Evolutionary conservation across 768 basidiomycete species (phyloP).

Genomic region (Boletus sp.): DNA sequence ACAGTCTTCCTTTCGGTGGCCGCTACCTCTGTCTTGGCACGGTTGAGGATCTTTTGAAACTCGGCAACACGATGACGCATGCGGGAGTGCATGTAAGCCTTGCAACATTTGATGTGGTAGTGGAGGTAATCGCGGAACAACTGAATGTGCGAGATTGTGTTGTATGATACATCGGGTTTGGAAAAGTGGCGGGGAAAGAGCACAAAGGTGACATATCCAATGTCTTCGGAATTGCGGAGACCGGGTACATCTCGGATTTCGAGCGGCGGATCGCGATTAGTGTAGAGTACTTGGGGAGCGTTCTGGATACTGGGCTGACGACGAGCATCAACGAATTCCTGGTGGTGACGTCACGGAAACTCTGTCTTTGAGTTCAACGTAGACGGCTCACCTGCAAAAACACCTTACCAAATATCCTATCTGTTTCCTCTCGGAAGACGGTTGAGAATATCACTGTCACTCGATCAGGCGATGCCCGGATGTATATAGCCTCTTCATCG

Average conservation of each 20-base stretch:
- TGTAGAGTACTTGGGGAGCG: slow-evolving; percentile 95
- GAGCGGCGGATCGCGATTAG: slow-evolving; percentile 92
- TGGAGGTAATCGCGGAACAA: slow-evolving; percentile 98
- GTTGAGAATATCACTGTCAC: slow-evolving; percentile 98
- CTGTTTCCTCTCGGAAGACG: slow-evolving; percentile 95
- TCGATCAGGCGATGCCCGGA: slow-evolving; percentile 90
- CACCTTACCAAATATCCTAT: slow-evolving; percentile 95
- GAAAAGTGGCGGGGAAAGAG: slow-evolving; percentile 95
- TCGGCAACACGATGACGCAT: slow-evolving; percentile 93
- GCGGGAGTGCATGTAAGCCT: slow-evolving; percentile 98
- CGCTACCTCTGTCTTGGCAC: slow-evolving; percentile 90
- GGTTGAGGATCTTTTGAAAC: slow-evolving; percentile 93
- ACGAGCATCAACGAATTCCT: slow-evolving; percentile 99
- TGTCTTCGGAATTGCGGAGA: slow-evolving; percentile 79
- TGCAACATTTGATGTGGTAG: slow-evolving; percentile 98
- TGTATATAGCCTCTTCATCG: slow-evolving; percentile 95
- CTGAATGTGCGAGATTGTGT: slow-evolving; percentile 92
- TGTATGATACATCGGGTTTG: slow-evolving; percentile 61
- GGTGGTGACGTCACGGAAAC: slow-evolving; percentile 4
- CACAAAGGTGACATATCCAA: slow-evolving; percentile 97
- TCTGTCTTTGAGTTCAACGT: background rate
- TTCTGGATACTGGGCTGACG: slow-evolving; percentile 90
- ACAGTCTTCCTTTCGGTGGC: slow-evolving; percentile 88
- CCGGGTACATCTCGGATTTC: slow-evolving; percentile 89
- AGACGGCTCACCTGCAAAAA: slow-evolving; percentile 80